Percentiles rank a stretch among this genome's conserved stretches.
phyloP scores from a whole-genome alignment of 495 filamentous ascomycete species.

The Astrothelium subdiscretum region DNA sequence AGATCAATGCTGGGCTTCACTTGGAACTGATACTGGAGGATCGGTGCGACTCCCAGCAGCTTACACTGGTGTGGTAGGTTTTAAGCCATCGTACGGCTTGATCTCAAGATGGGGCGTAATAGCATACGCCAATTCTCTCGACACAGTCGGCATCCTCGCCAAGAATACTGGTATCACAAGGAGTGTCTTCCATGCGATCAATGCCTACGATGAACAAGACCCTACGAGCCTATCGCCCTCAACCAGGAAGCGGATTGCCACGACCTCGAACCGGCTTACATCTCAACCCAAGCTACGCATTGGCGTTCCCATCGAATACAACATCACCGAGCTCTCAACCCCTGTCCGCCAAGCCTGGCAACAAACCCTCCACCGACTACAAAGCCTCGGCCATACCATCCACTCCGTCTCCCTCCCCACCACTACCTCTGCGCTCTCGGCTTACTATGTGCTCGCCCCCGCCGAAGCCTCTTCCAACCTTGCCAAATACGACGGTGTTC shows the following conservation, averaged over 20 bases:
- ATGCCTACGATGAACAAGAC: constrained; percentile 56
- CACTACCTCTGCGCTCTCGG: constrained; percentile 73
- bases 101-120: constrained; percentile 83
- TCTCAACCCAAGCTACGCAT: constrained; percentile 36
- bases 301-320: constrained; percentile 79
- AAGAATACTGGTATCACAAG: constrained; percentile 36
- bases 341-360: constrained; percentile 59
- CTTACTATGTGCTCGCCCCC: constrained; percentile 91
- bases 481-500: constrained; percentile 92
- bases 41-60: constrained; percentile 86
- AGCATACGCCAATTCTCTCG: constrained; percentile 89
- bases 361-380: constrained; percentile 43
- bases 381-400: constrained; percentile 52
- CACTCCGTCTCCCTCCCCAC: constrained; percentile 70
- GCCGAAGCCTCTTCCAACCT: constrained; percentile 95
- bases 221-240: constrained; percentile 55
- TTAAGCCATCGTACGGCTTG: constrained; percentile 84
- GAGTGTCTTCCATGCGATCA: constrained; percentile 46
- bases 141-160: constrained; percentile 80
- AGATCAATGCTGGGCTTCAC: constrained; percentile 59
- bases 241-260: constrained; percentile 33
- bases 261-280: constrained; percentile 23
- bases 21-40: constrained; percentile 93
- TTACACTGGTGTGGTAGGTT: constrained; percentile 77
- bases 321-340: constrained; percentile 65